Evolutionary conservation across 2,329 filamentous ascomycete species (phyloP).

Genomic region (Fusarium protoensiforme): DNA sequence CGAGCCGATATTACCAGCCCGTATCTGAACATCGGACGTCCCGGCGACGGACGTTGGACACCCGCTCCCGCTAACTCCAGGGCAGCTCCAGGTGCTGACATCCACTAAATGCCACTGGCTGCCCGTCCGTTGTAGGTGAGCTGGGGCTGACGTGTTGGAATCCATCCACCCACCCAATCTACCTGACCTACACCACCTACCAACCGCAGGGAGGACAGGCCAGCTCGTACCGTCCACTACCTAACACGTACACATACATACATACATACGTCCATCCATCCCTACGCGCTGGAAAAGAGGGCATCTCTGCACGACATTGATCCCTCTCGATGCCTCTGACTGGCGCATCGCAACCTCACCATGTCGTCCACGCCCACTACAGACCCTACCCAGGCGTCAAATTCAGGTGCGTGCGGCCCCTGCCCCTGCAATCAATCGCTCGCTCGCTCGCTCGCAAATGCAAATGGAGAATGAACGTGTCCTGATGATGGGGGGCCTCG

Average conservation of each 20-base stretch:
- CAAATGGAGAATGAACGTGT: slow-evolving; percentile 41
- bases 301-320: slow-evolving; percentile 29
- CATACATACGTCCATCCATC: slow-evolving; percentile 21
- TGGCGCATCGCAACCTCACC: slow-evolving; percentile 36
- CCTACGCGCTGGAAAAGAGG: slow-evolving; percentile 29
- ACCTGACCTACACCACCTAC: not conserved
- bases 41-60: slow-evolving; percentile 26
- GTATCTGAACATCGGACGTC: slow-evolving; percentile 16
- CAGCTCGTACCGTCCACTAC: slow-evolving; percentile 7
- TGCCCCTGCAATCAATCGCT: slow-evolving; percentile 35
- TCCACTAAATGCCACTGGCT: slow-evolving; percentile 39
- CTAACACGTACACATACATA: slow-evolving; percentile 2
- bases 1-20: not conserved
- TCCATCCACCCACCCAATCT: slow-evolving; percentile 9
- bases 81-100: slow-evolving; percentile 24
- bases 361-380: slow-evolving; percentile 55
- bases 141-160: slow-evolving; percentile 41
- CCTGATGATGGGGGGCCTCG: slow-evolving; percentile 42
- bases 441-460: slow-evolving; percentile 13
- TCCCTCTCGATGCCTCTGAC: slow-evolving; percentile 37
- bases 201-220: slow-evolving; percentile 32
- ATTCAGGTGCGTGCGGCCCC: slow-evolving; percentile 49
- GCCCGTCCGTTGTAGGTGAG: not conserved
- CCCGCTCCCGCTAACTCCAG: slow-evolving; percentile 18
- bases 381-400: slow-evolving; percentile 50